These are phyloP conservation scores for Typha latifolia DNA, from an alignment of 176 grass and related monocot species.

Conservation along the genomic window DNA sequence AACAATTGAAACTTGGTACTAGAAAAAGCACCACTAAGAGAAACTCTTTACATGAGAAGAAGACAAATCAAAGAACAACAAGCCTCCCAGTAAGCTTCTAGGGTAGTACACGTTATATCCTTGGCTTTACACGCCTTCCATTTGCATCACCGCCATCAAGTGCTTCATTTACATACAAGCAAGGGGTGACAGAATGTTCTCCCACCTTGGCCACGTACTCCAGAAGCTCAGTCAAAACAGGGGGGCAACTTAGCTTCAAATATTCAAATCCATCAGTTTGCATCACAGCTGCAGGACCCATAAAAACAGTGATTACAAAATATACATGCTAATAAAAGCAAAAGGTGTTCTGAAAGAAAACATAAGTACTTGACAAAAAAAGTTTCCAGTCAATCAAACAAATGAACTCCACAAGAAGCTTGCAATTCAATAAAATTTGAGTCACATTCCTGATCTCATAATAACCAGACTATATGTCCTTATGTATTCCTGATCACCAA, in stretches of 20 bases:
- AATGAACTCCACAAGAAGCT: too few species aligned
- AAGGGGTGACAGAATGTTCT: slow-evolving; percentile 46
- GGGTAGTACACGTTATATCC: slow-evolving; percentile 26
- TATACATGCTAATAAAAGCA: background rate
- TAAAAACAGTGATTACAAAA: slow-evolving; percentile 6
- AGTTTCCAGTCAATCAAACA: too few species aligned
- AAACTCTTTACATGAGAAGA: too few species aligned
- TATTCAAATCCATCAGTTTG: slow-evolving; percentile 98
- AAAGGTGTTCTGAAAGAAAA: background rate
- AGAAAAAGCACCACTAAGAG: too few species aligned
- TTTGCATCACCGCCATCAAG: slow-evolving; percentile 84
- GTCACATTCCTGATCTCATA: too few species aligned
- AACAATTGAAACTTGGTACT: too few species aligned
- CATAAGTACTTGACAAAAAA: background rate
- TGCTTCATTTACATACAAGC: slow-evolving; percentile 54
- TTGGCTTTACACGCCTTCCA: slow-evolving; percentile 85
- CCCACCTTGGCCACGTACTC: slow-evolving; percentile 81
- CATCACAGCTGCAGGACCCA: slow-evolving; percentile 76
- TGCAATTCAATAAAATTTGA: too few species aligned
- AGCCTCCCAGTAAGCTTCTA: too few species aligned
- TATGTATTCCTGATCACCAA: too few species aligned
- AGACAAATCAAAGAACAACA: too few species aligned
- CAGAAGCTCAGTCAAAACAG: slow-evolving; percentile 87
- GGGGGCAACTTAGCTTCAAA: slow-evolving; percentile 90
- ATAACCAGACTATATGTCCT: too few species aligned